These are phyloP conservation scores for Colletotrichum shisoi DNA, from an alignment of 2,329 filamentous ascomycete species.

Conservation along the genomic window DNA sequence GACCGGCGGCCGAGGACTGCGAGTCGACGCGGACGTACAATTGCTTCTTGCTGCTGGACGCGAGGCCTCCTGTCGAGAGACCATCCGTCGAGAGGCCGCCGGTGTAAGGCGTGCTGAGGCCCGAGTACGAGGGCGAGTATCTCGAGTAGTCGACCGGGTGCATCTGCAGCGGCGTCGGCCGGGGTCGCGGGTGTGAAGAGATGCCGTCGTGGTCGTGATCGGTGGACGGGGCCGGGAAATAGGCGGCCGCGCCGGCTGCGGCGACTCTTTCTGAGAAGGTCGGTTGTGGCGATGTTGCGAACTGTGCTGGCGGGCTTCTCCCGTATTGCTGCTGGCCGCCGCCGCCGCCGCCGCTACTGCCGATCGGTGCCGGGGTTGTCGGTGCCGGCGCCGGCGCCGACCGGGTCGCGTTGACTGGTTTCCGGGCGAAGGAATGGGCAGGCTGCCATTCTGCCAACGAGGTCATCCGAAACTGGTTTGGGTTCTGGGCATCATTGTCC, in stretches of 20 bases:
- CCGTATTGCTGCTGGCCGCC: conserved; percentile 33
- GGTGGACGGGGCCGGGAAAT: conserved; percentile 19
- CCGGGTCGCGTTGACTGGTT: conserved; percentile 19
- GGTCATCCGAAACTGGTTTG: conserved; percentile 21
- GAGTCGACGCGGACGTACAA: conserved; percentile 32
- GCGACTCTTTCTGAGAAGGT: conserved; percentile 30
- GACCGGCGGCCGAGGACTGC: conserved; percentile 22
- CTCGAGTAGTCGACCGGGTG: conserved; percentile 30
- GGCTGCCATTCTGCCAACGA: conserved; percentile 31
- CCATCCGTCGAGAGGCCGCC: conserved; percentile 21
- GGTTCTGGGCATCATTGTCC: not conserved
- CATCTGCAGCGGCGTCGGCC: conserved; percentile 35
- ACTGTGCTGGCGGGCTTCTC: conserved; percentile 22
- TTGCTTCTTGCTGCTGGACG: not conserved
- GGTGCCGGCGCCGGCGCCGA: conserved; percentile 12
- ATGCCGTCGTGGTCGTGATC: not conserved
- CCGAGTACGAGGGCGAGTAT: conserved; percentile 31
- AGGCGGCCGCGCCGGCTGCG: conserved; percentile 22
- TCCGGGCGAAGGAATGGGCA: conserved; percentile 14
- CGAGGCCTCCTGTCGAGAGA: not conserved
- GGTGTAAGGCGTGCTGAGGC: conserved; percentile 27
- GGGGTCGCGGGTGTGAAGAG: conserved; percentile 7
- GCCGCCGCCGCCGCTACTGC: conserved; percentile 27
- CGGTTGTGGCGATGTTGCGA: conserved; percentile 14
- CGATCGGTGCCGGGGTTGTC: conserved; percentile 34